These are phyloP conservation scores for Mucor indicus DNA, from an alignment of 371 early-diverging fungal genomes.

Conservation along the genomic window DNA sequence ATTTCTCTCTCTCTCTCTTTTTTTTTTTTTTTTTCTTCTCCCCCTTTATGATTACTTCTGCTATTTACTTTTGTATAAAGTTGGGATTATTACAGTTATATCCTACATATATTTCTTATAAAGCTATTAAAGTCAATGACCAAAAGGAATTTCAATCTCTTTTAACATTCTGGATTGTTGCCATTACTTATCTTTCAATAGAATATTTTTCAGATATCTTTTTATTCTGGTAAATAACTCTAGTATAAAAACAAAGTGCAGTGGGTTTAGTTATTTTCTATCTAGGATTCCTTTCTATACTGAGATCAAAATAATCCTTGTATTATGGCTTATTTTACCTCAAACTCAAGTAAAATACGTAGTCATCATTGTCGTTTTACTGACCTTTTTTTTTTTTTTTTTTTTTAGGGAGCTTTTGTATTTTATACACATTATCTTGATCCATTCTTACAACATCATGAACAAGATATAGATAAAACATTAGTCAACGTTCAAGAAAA, in stretches of 20 bases:
- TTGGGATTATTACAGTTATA: conserved; percentile 37
- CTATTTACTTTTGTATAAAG: conserved; percentile 37
- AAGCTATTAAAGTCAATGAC: conserved; percentile 35
- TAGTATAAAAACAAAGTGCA: background rate
- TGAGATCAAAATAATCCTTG: conserved; percentile 31
- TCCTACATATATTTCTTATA: conserved; percentile 43
- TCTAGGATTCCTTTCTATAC: conserved; percentile 49
- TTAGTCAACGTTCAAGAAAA: conserved; percentile 21
- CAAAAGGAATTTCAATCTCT: conserved; percentile 31
- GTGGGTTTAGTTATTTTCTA: too few relatives aligned
- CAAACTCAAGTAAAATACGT: conserved; percentile 35
- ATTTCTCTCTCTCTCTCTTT: background rate
- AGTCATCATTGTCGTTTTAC: too few relatives aligned
- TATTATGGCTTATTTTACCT: conserved; percentile 45
- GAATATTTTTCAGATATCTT: conserved; percentile 42
- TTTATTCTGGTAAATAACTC: conserved; percentile 38
- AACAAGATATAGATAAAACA: conserved; percentile 17
- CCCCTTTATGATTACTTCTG: conserved; percentile 26
- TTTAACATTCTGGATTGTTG: conserved; percentile 45
- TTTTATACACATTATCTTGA: conserved; percentile 20
- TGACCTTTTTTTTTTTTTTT: too few relatives aligned
- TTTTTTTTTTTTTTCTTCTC: too few relatives aligned
- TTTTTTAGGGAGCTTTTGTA: conserved; percentile 19
- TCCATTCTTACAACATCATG: conserved; percentile 26
- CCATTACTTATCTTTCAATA: conserved; percentile 29